Conservation (phyloP, 148 eudicot genomes). For the Fagopyrum esculentum region DNA sequence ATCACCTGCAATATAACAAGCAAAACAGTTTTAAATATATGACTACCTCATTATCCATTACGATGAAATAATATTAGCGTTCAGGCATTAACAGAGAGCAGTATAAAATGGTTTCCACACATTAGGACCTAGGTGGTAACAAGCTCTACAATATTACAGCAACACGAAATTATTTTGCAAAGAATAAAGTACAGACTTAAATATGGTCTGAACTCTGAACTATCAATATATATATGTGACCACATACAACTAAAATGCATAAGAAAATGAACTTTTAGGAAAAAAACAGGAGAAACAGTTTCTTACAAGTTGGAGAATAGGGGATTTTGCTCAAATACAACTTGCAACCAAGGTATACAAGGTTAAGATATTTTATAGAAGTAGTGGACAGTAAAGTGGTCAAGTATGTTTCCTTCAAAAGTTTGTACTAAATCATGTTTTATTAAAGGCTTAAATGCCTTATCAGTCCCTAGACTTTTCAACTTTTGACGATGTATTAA, state of each 20-base stretch:
- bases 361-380: not conserved
- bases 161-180: not conserved
- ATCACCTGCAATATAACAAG: conserved; percentile 36
- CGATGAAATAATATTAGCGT: not conserved
- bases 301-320: not conserved
- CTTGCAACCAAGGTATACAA: not conserved
- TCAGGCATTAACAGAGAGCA: not conserved
- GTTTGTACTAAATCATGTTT: not conserved
- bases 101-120: not conserved
- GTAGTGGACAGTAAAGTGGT: not conserved
- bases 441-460: not conserved
- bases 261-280: not conserved
- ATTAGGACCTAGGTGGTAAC: not conserved
- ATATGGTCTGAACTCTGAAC: not conserved
- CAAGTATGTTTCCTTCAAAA: not conserved
- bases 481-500: no score
- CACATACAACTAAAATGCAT: not conserved
- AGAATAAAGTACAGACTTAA: not conserved
- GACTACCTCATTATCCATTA: not conserved
- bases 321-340: not conserved
- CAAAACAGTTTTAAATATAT: not conserved
- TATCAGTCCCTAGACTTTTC: no score
- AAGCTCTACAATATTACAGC: not conserved
- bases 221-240: not conserved
- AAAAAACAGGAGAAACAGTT: not conserved